Base-by-base conservation (phyloP, 352 stramenopile species). In the Phytophthora pluvialis region DNA sequence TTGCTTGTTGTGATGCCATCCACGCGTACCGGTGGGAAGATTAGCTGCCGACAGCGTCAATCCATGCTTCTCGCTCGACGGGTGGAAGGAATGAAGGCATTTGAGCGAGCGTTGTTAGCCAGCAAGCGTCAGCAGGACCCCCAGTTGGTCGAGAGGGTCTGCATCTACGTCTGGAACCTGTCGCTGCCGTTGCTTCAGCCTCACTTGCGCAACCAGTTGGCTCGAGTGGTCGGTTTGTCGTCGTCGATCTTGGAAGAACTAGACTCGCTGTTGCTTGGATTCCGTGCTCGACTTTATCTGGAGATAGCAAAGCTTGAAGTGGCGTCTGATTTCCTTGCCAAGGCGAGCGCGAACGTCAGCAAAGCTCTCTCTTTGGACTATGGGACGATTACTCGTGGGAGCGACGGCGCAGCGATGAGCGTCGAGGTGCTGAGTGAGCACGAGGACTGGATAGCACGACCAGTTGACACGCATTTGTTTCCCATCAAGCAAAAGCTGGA, bases 221-320 rank as follows among this genome's bases (percentile, higher is more conserved):
- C 75, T n/a, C 83, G 90, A 5, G 56, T 93, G 9, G 92, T 97
- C 38, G 64, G 69, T 15, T 48, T 94, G 5, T 84, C 87, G 0
- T 75, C 83, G 8, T 66, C 68, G 0, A 64, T 79, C 1, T 61
- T 98, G 10, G 83, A 96, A 56, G 85, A 96, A 13, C 45, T 95
- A 0, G 77, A 96, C 33, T 97, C 89, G 7, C 58, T 95, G n/a
- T 58, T 97, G 5, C 59, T 95, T 12, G 72, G 72, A 25, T 74
- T 97, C 5, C 88, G 91, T 21, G 85, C 88, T 8, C 78, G 93
- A 21, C 56, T 97, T 8, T 79, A 95, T 51, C 57, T 97, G 15
- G 91, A 98, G 72, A 69, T 95, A 0, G 77, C 80, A 4, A 96
- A 95, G 55, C 76, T 95, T n/a, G 89, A 98, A 39, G 60, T 96